These are phyloP conservation scores for Nicotiana knightiana DNA, from an alignment of 257 asterid species.

Conservation along the genomic window DNA sequence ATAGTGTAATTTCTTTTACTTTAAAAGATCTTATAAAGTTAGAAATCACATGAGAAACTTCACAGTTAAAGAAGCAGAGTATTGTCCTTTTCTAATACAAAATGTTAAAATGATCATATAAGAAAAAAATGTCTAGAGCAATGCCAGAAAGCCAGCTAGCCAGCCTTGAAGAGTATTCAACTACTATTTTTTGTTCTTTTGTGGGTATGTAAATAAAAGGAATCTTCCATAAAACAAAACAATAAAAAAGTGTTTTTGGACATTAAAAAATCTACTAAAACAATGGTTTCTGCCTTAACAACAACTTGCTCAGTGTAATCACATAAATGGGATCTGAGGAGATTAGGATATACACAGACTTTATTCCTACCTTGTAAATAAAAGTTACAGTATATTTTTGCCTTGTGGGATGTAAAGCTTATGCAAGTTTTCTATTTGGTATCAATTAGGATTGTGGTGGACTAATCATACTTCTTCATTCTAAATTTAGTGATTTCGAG, in stretches of 20 bases:
- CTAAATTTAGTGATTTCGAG: too few species aligned
- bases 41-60: too few species aligned
- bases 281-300: background rate
- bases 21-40: background rate
- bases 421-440: background rate
- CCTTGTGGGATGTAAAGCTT: background rate
- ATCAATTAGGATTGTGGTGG: too few species aligned
- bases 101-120: too few species aligned
- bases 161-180: background rate
- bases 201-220: background rate
- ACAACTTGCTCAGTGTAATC: too few species aligned
- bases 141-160: background rate
- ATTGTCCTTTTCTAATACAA: too few species aligned
- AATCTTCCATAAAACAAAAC: background rate
- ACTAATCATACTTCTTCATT: too few species aligned
- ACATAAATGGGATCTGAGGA: too few species aligned
- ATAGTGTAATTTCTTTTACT: background rate
- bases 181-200: background rate
- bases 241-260: background rate
- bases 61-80: too few species aligned
- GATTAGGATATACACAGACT: too few species aligned
- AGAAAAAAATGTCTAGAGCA: background rate
- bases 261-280: background rate
- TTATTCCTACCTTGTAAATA: too few species aligned
- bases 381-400: too few species aligned